Evolutionary conservation across 257 asterid species (phyloP), one percentile per base, ranked within the genome.

Genomic region (Salvia miltiorrhiza): DNA sequence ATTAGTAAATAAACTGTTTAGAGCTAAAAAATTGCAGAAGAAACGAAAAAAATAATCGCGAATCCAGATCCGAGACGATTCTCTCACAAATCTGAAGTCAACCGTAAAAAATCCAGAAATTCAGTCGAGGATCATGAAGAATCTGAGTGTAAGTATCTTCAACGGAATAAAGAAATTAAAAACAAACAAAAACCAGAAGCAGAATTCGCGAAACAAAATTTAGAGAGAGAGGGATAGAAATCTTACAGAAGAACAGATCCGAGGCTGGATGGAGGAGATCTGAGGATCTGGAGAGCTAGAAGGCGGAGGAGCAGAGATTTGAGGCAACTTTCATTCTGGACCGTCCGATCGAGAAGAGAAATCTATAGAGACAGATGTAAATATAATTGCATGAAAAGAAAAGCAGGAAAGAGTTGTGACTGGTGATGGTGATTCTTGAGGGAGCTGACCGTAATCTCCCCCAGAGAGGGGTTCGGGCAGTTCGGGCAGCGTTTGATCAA

Each of bases 331-430:
- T 74, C 87, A 78, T 75, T 80, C 49, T 67, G 67, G 78, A 67
- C 88, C 92, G 89, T 86, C 65, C 52, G 86, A 86, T 81, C 83
- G 71, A 81, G 83, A 65, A n/a, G 65, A 74, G 73, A 60, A 63
- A 80, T 35, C 60, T 47, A 63, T 47, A 50, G 80, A 79, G 81
- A 67, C 76, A 52, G 71, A 52, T 67, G 78, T 61, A 59, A 62
- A 71, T 68, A 72, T 64, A 66, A 55, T 41, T 66, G 75, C 57
- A 50, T 43, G 74, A 54, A 44, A 20, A 71, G 20, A 20, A 63
- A 66, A 49, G 73, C 54, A 16, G 70, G 70, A 49, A 9, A 39
- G 71, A 74, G 76, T 49, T 21, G 74, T n/a, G n/a, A 57, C 47
- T 47, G 63, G 73, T 70, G 82, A 56, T 67, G 82, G 47, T 67